A percentile compares a stretch with the other conserved stretches of the same genome.
These are phyloP conservation scores for Colletotrichum endophyticum DNA, from an alignment of 2,329 filamentous ascomycete genomes.

Conservation along the genomic window DNA sequence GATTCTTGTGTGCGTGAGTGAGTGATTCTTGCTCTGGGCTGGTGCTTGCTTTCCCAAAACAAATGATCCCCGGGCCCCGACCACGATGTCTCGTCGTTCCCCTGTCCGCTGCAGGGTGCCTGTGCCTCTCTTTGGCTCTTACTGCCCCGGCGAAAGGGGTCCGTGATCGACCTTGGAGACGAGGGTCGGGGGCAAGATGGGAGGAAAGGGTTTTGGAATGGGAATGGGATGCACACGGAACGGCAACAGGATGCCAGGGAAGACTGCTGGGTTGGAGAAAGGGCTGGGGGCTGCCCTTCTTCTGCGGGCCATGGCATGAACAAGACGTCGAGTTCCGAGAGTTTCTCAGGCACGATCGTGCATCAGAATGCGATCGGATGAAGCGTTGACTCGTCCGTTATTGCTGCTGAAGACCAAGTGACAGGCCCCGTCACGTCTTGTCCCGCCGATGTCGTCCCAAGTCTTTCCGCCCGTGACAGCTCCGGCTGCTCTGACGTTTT, in stretches of 20 bases:
- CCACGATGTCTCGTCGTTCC: slow-evolving; percentile 14
- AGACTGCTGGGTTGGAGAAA: background rate
- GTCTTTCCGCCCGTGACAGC: slow-evolving; percentile 2
- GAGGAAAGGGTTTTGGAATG: slow-evolving; percentile 7
- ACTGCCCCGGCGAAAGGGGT: slow-evolving; percentile 14
- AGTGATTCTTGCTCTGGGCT: background rate
- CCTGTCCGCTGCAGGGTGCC: slow-evolving; percentile 12
- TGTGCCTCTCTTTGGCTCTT: slow-evolving; percentile 8
- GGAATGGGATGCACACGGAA: slow-evolving; percentile 15
- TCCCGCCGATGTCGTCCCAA: slow-evolving; percentile 12
- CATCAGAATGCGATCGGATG: slow-evolving; percentile 13
- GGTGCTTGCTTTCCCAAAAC: slow-evolving; percentile 15
- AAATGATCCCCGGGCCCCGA: slow-evolving; percentile 11
- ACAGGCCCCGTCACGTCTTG: slow-evolving; percentile 2
- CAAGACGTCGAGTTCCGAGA: slow-evolving; percentile 15
- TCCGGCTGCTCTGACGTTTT: slow-evolving; percentile 7
- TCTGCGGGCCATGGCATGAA: slow-evolving; percentile 13
- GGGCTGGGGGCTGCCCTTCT: background rate
- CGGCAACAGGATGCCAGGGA: slow-evolving; percentile 14
- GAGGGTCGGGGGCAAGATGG: slow-evolving; percentile 8
- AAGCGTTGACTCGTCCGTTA: slow-evolving; percentile 18
- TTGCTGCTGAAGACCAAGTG: background rate
- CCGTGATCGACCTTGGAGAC: slow-evolving; percentile 22
- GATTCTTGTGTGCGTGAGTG: background rate
- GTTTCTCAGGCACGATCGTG: slow-evolving; percentile 12